phyloP scores from a whole-genome alignment of 257 asterid genomes.

The Ligustrum vulgare region DNA sequence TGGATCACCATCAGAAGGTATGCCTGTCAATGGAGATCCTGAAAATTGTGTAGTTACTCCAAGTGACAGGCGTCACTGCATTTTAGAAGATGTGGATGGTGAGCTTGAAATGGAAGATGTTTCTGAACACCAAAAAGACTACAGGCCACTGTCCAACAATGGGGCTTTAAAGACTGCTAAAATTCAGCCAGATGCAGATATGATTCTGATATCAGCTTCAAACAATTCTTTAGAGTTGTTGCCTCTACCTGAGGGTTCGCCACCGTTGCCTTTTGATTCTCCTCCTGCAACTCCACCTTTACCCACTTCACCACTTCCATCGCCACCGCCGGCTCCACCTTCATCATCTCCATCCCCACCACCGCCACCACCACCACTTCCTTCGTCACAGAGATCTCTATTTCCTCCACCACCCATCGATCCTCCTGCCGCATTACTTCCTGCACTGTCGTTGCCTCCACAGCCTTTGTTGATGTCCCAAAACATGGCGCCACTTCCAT shows the following conservation, averaged over 20 bases:
- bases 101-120: slow-evolving; percentile 99
- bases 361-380: slow-evolving; percentile 47
- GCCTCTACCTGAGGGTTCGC: slow-evolving; percentile 81
- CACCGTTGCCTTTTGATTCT: slow-evolving; percentile 79
- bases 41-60: slow-evolving; percentile 64
- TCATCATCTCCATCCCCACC: slow-evolving; percentile 41
- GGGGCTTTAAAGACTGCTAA: slow-evolving; percentile 28
- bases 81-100: slow-evolving; percentile 93
- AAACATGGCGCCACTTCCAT: slow-evolving; percentile 37
- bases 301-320: slow-evolving; percentile 70
- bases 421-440: slow-evolving; percentile 49
- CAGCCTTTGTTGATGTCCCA: slow-evolving; percentile 56
- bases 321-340: slow-evolving; percentile 42
- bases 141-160: slow-evolving; percentile 34
- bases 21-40: slow-evolving; percentile 51
- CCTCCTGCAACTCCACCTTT: slow-evolving; percentile 88
- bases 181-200: slow-evolving; percentile 30
- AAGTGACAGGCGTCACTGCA: slow-evolving; percentile 73
- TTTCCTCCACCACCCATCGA: slow-evolving; percentile 52
- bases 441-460: slow-evolving; percentile 57
- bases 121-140: slow-evolving; percentile 74
- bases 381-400: slow-evolving; percentile 42
- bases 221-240: slow-evolving; percentile 38
- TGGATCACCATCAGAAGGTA: slow-evolving; percentile 46
- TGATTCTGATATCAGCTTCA: slow-evolving; percentile 39